Conservation (phyloP, 75 land plant species). For the Pinus tabuliformis region DNA sequence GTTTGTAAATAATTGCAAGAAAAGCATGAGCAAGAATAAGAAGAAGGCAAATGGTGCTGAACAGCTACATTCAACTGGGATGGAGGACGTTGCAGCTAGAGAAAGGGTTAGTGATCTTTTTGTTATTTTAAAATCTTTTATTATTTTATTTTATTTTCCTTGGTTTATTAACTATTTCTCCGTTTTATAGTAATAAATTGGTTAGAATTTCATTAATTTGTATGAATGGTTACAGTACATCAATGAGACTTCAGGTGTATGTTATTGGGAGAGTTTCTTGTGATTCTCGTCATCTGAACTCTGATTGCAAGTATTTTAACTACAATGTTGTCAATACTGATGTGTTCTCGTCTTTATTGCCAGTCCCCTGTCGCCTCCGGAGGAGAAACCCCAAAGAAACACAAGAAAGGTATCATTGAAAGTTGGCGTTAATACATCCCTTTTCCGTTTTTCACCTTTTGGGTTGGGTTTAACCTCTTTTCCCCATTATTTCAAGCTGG, state of each 20-base stretch:
- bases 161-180: background rate
- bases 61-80: background rate
- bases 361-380: constrained; percentile 1
- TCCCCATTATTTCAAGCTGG: too few relatives aligned
- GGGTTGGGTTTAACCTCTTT: background rate
- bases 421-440: background rate
- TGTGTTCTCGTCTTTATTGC: background rate
- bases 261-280: too few relatives aligned
- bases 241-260: too few relatives aligned
- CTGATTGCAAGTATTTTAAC: too few relatives aligned
- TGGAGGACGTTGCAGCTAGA: background rate
- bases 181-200: too few relatives aligned
- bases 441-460: background rate
- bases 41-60: background rate
- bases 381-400: constrained; percentile 5
- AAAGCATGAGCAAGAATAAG: constrained; percentile 15
- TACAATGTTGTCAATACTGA: background rate
- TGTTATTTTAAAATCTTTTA: too few relatives aligned
- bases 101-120: background rate
- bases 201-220: too few relatives aligned
- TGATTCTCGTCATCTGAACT: too few relatives aligned
- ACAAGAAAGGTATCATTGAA: background rate
- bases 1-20: constrained; percentile 19
- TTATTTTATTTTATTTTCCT: background rate
- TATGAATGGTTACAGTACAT: too few relatives aligned